Evolutionary conservation across 2,329 filamentous ascomycete genomes (phyloP).

Genomic region (Endothia cerciana): DNA sequence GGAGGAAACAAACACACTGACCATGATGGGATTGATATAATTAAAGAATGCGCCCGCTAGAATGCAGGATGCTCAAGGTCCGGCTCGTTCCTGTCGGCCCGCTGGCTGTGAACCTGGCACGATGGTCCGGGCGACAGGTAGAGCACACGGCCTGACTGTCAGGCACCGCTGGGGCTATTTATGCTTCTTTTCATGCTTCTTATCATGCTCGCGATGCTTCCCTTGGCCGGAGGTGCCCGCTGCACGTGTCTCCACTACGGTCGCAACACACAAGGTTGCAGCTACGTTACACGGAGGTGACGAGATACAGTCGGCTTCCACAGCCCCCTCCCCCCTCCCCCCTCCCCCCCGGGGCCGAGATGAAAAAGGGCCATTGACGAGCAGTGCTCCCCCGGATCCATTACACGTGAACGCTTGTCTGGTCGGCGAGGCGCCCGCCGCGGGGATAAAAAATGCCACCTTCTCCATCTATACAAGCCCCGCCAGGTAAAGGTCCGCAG

Average conservation of each 20-base stretch:
- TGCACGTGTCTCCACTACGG: not conserved
- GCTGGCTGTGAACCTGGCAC: not conserved
- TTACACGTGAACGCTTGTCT: constrained; percentile 17
- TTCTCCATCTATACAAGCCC: constrained; percentile 11
- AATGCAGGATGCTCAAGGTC: not conserved
- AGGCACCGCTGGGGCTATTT: not conserved
- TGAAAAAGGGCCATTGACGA: constrained; percentile 14
- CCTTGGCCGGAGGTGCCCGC: not conserved
- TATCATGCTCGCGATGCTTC: not conserved
- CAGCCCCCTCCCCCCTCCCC: not conserved
- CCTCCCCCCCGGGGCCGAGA: constrained; percentile 16
- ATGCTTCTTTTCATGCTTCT: constrained; percentile 13
- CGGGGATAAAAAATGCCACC: constrained; percentile 1
- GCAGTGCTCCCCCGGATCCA: not conserved
- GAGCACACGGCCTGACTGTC: not conserved
- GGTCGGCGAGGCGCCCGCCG: not conserved
- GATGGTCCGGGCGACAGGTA: not conserved
- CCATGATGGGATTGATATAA: not conserved
- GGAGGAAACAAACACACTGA: not conserved
- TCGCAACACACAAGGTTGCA: constrained; percentile 1
- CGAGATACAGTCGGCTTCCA: not conserved
- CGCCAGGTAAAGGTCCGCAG: not conserved
- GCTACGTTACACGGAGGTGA: not conserved
- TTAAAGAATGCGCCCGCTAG: no score
- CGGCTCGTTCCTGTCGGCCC: not conserved